phyloP scores from a whole-genome alignment of 768 basidiomycete genomes.

The Leccinum barrowsii region DNA sequence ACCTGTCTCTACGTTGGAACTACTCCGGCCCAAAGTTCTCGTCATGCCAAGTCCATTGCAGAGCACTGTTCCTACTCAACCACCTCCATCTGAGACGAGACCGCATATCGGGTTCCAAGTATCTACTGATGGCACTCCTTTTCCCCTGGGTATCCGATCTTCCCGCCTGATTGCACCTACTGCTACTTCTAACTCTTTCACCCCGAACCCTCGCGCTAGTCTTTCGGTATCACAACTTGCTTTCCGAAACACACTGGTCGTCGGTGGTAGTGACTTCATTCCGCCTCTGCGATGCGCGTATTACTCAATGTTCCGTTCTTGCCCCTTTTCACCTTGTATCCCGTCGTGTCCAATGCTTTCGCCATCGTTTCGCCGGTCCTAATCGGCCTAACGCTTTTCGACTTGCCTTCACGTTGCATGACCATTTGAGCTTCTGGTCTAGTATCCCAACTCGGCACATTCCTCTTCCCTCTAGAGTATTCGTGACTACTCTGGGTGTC shows the following conservation, averaged over 20 bases:
- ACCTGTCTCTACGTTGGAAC: constrained; percentile 71
- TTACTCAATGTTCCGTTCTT: too few species aligned
- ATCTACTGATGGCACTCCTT: constrained; percentile 60
- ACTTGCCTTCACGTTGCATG: too few species aligned
- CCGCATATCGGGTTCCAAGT: constrained; percentile 59
- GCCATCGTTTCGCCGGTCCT: too few species aligned
- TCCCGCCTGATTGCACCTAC: constrained; percentile 41
- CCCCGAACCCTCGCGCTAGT: constrained; percentile 70
- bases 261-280: constrained; percentile 34
- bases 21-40: constrained; percentile 87
- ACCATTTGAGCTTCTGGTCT: too few species aligned
- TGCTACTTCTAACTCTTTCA: constrained; percentile 62
- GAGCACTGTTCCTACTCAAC: constrained; percentile 32
- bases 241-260: constrained; percentile 76
- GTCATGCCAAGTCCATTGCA: constrained; percentile 93
- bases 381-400: too few species aligned
- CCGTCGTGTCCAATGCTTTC: too few species aligned
- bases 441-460: too few species aligned
- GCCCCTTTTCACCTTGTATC: too few species aligned
- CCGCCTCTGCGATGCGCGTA: too few species aligned
- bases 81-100: constrained; percentile 33
- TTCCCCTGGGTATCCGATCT: constrained; percentile 71
- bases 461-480: too few species aligned
- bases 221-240: constrained; percentile 78
- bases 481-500: too few species aligned